Evolutionary conservation across 169 alveolate species (phyloP).

Genomic region (Plasmodium knowlesi): DNA sequence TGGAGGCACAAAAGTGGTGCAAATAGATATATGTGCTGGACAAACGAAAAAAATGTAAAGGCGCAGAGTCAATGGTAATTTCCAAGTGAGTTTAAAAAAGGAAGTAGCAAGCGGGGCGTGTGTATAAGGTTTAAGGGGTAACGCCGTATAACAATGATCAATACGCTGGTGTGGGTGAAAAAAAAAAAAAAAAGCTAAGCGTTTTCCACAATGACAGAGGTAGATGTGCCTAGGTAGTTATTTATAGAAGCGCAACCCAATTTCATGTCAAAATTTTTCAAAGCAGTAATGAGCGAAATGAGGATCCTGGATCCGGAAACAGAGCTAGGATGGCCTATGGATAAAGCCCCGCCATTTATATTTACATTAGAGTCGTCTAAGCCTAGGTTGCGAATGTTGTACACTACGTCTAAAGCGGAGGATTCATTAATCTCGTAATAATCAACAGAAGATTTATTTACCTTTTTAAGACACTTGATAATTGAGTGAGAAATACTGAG

Average conservation of each 20-base stretch:
- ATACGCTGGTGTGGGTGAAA: not conserved
- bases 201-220: constrained; percentile 78
- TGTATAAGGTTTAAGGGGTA: not conserved
- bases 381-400: constrained; percentile 48
- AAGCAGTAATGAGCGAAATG: constrained; percentile 77
- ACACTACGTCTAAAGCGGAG: constrained; percentile 77
- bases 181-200: constrained; percentile 22
- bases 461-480: constrained; percentile 22
- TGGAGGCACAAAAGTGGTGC: not conserved
- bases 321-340: constrained; percentile 82
- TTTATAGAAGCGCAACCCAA: constrained; percentile 80
- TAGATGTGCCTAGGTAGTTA: constrained; percentile 77
- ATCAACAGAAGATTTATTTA: constrained; percentile 75
- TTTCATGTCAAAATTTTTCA: constrained; percentile 76
- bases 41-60: not conserved
- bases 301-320: constrained; percentile 82
- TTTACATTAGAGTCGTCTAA: constrained; percentile 79
- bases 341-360: constrained; percentile 77
- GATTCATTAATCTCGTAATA: constrained; percentile 81
- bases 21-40: not conserved
- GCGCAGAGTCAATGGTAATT: not conserved
- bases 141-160: not conserved
- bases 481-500: constrained; percentile 62
- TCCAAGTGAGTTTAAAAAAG: not conserved
- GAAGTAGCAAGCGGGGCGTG: not conserved